Evolutionary conservation across 225 moss, liverwort and hornwort species (phyloP), one percentile per base, ranked within the genome.

Genomic region (Marchantia paleacea): DNA sequence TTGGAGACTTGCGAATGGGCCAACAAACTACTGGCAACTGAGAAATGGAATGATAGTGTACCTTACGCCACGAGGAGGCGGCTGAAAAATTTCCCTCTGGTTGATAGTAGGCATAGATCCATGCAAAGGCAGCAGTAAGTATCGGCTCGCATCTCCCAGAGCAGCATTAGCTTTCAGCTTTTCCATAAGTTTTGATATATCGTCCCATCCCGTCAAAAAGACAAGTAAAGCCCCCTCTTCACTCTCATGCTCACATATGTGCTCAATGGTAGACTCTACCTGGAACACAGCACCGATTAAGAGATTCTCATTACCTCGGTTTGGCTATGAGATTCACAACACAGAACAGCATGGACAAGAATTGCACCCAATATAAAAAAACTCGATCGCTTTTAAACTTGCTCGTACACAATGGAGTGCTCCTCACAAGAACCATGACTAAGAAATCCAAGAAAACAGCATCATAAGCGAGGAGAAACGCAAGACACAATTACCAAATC

Each of bases 71-170:
- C 76, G 79, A 86, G 95, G 87, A 80, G 99, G 99, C 55, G 90
- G 87, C 82, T 99, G 95, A 75, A 99, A 99, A 60, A 99, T 99
- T 72, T 99, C 99, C 81, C 92, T 92, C 73, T 99, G 99, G 77
- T 95, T 89, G 75, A 99, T 92, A 30, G 99, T 95, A 72, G 99
- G 99, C 99, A 99, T 99, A 67, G 99, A 99, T 53, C 99, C 99
- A 82, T 99, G 99, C 78, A 99, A 90, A 64, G 99, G 99, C 75
- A 95, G 87, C 39, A 99, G 60, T 64, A 92, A 88, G 80, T 85
- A 89, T 81, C 87, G 90, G 76, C 85, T 88, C 30, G 88, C 81
- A 83, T 99, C 88, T 76, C 88, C 86, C n/a, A 99, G 88, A 47
- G 91, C 86, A 28, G 91, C 81, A 84, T 99, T 95, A 25, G 87